phyloP scores from a whole-genome alignment of 2,329 filamentous ascomycete genomes.

The Colletotrichum musicola region DNA sequence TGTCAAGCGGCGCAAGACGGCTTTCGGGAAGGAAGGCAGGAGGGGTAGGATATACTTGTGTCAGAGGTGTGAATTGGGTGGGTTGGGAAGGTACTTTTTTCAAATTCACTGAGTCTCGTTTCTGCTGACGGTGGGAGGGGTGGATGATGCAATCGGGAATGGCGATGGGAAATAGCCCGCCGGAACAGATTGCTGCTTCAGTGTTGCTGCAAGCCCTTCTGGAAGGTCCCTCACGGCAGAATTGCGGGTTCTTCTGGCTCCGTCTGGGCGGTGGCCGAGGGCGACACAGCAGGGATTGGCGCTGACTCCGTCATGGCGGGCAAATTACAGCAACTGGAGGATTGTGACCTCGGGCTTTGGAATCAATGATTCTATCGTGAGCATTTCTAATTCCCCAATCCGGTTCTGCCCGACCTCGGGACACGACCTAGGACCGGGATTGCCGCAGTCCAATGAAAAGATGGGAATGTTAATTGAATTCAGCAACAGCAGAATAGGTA shows the following conservation, averaged over 20 bases:
- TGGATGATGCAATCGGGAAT: conserved; percentile 37
- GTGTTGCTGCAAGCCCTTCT: background rate
- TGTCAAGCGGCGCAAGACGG: background rate
- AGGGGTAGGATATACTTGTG: background rate
- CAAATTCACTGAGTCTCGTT: background rate
- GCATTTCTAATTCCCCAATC: background rate
- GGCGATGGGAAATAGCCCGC: conserved; percentile 8
- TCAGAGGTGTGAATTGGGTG: background rate
- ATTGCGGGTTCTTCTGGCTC: conserved; percentile 2
- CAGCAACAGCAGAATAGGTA: background rate
- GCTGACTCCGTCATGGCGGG: no score
- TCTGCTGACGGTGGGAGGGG: background rate
- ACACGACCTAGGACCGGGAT: no score
- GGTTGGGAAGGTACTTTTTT: background rate
- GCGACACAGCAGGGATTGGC: no score
- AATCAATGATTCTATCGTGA: background rate
- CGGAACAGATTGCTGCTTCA: background rate
- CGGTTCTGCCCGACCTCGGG: no score
- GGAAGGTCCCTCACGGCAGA: conserved; percentile 2
- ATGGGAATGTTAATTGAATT: background rate
- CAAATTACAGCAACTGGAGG: no score
- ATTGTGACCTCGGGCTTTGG: background rate
- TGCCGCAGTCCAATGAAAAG: no score
- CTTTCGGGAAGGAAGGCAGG: no score
- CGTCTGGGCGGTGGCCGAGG: conserved; percentile 1